These are phyloP conservation scores for Boletus rex-veris DNA, from an alignment of 768 basidiomycete genomes.

Conservation along the genomic window DNA sequence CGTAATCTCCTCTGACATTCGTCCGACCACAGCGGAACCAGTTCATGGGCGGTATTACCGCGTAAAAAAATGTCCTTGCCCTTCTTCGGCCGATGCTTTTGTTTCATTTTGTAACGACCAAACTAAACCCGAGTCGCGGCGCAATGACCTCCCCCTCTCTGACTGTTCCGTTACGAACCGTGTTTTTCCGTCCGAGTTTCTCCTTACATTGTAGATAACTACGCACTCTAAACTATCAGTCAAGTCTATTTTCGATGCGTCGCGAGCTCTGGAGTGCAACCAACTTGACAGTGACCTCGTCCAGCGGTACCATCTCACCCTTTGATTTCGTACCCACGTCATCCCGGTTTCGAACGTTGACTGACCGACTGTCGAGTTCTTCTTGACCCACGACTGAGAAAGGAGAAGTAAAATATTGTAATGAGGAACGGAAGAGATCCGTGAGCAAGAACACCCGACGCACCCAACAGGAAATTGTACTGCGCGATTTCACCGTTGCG, in stretches of 20 bases:
- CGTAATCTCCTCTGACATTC: neutral
- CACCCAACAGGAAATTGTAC: conserved; percentile 97
- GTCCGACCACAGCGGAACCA: conserved; percentile 28
- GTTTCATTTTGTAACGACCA: neutral
- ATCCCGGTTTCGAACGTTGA: conserved; percentile 95
- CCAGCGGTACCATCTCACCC: conserved; percentile 70
- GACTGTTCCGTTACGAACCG: neutral
- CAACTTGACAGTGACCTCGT: conserved; percentile 67
- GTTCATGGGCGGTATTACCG: conserved; percentile 33
- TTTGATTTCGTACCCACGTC: conserved; percentile 84
- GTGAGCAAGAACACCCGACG: conserved; percentile 21
- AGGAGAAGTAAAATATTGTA: neutral
- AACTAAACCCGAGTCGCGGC: neutral
- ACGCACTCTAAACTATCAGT: conserved; percentile 17
- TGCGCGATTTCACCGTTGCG: conserved; percentile 96
- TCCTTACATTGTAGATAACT: conserved; percentile 4
- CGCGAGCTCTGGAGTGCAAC: conserved; percentile 62
- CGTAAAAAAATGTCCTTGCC: conserved; percentile 5
- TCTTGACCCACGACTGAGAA: conserved; percentile 87
- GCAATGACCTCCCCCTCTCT: neutral
- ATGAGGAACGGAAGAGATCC: neutral
- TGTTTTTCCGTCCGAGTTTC: neutral
- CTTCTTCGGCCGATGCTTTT: neutral
- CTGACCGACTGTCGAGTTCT: conserved; percentile 80
- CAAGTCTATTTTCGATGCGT: conserved; percentile 52